These are phyloP conservation scores for Trypanosoma boissoni DNA, from an alignment of 208 protist species.

Conservation along the genomic window DNA sequence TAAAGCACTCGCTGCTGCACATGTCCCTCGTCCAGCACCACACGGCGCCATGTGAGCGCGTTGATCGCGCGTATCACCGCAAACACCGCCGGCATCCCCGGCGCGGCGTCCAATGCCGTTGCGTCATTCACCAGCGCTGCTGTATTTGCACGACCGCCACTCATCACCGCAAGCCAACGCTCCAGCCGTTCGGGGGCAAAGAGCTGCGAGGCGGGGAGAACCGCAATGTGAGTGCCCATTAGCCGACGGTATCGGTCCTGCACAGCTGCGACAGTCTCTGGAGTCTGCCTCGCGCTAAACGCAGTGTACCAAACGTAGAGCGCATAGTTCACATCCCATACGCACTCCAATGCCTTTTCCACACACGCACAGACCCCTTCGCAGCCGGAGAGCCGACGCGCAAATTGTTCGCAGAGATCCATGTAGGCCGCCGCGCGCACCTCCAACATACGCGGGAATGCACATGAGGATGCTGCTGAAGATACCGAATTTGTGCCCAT, in stretches of 20 bases:
- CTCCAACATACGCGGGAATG: too few species aligned
- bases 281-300: not conserved
- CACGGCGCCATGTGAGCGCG: slow-evolving; percentile 17
- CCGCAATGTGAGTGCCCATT: slow-evolving; percentile 9
- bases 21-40: not conserved
- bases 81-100: slow-evolving; percentile 5
- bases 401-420: slow-evolving; percentile 24
- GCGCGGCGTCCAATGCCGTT: slow-evolving; percentile 37
- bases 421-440: slow-evolving; percentile 13
- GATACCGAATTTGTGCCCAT: too few species aligned
- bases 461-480: too few species aligned
- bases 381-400: not conserved
- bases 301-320: slow-evolving; percentile 22
- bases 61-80: slow-evolving; percentile 32
- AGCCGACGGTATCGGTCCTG: slow-evolving; percentile 19
- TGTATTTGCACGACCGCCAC: not conserved
- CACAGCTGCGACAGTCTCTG: not conserved
- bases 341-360: slow-evolving; percentile 25
- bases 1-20: too few species aligned
- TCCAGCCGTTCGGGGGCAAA: slow-evolving; percentile 12
- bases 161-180: slow-evolving; percentile 29
- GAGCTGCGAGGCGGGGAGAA: slow-evolving; percentile 9
- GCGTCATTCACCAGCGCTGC: slow-evolving; percentile 43
- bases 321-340: slow-evolving; percentile 28
- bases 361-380: not conserved